Conservation (phyloP, 768 basidiomycete genomes). For the Termitomyces sp. region DNA sequence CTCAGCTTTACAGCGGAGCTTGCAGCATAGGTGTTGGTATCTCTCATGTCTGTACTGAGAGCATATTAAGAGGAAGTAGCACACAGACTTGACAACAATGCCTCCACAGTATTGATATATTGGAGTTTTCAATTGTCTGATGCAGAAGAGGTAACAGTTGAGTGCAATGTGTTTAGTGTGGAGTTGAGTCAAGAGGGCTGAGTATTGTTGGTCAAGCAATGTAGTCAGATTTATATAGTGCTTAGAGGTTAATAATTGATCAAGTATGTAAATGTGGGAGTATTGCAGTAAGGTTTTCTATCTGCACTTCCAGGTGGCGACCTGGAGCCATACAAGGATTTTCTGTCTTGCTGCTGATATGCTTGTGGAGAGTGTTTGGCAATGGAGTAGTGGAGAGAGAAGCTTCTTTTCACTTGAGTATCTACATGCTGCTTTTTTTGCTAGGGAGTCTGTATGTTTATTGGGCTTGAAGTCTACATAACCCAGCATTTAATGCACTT, state of each 20-base stretch:
- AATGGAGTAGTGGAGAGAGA: background rate
- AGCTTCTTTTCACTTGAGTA: background rate
- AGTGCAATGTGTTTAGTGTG: slow-evolving; percentile 24
- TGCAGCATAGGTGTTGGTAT: background rate
- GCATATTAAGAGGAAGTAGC: background rate
- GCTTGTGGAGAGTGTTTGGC: background rate
- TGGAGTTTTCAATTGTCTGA: slow-evolving; percentile 9
- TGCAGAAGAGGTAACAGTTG: slow-evolving; percentile 21
- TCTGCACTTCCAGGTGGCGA: background rate
- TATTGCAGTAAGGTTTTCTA: slow-evolving; percentile 5
- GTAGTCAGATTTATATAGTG: background rate
- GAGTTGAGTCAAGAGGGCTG: slow-evolving; percentile 22
- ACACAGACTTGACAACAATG: background rate
- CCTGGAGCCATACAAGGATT: background rate
- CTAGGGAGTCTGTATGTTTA: background rate
- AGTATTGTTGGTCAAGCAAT: background rate
- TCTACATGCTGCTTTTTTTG: background rate
- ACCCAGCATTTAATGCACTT: background rate
- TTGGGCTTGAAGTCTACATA: background rate
- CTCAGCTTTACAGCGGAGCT: too few species aligned
- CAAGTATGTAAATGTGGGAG: background rate
- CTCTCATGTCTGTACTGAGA: background rate
- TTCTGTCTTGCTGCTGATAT: background rate
- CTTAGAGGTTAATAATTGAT: slow-evolving; percentile 7
- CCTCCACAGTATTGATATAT: slow-evolving; percentile 13